Evolutionary conservation across 257 asterid genomes (phyloP).

Genomic region (Solanum medicagineum): DNA sequence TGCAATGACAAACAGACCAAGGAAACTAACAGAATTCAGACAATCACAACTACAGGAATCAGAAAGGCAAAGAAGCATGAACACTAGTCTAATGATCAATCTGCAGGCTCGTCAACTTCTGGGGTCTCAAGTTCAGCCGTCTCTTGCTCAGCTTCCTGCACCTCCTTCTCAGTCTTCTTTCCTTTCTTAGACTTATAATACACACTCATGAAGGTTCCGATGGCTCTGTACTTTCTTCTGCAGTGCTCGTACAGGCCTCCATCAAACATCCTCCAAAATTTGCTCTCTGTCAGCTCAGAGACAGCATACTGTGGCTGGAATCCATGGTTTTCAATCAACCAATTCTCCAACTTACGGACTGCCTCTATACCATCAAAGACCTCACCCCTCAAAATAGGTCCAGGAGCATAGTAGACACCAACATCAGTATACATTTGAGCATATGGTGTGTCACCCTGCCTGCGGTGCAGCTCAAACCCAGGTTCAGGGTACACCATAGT

Average conservation of each 20-base stretch:
- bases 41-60: not conserved
- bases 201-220: slow-evolving; percentile 94
- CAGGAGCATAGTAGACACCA: slow-evolving; percentile 92
- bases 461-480: slow-evolving; percentile 69
- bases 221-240: slow-evolving; percentile 69
- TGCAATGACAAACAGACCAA: not conserved
- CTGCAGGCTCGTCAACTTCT: slow-evolving; percentile 20
- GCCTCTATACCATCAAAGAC: slow-evolving; percentile 78
- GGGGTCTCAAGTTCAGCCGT: slow-evolving; percentile 35
- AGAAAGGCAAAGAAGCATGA: not conserved
- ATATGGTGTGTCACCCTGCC: slow-evolving; percentile 79
- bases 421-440: slow-evolving; percentile 95
- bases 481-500: slow-evolving; percentile 92
- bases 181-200: slow-evolving; percentile 95
- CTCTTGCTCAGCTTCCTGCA: slow-evolving; percentile 95
- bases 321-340: slow-evolving; percentile 91
- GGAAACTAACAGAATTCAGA: not conserved
- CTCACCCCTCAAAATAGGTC: slow-evolving; percentile 90
- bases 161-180: slow-evolving; percentile 95
- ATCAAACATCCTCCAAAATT: slow-evolving; percentile 98
- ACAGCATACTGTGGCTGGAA: slow-evolving; percentile 97
- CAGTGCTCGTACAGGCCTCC: slow-evolving; percentile 75
- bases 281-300: slow-evolving; percentile 78
- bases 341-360: slow-evolving; percentile 57
- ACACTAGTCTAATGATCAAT: not conserved